Evolutionary conservation across 1,284 basidiomycete species (phyloP).

Genomic region (Ganoderma sinense): DNA sequence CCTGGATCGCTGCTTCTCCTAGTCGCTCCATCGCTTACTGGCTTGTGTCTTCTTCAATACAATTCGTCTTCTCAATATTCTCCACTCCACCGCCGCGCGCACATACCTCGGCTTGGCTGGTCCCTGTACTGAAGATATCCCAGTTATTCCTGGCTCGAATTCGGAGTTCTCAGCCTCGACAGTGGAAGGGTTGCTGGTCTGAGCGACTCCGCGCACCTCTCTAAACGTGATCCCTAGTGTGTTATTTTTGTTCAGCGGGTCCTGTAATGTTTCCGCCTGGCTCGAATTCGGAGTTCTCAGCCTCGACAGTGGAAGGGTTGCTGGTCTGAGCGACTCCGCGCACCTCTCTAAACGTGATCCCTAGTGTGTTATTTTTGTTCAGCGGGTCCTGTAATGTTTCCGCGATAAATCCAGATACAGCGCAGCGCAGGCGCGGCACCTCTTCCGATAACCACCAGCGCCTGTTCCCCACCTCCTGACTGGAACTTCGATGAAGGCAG

Average conservation of each 20-base stretch:
- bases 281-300: not conserved
- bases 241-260: not conserved
- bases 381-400: not conserved
- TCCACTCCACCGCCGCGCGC: constrained; percentile 1
- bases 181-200: not conserved
- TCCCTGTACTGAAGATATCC: not conserved
- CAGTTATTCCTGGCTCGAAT: not conserved
- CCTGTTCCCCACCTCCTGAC: not conserved
- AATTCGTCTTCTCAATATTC: not conserved
- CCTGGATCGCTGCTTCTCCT: constrained; percentile 1
- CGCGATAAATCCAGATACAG: not conserved
- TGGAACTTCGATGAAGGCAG: not conserved
- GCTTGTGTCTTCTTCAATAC: not conserved
- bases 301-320: not conserved
- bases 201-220: not conserved
- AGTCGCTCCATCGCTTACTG: not conserved
- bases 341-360: not conserved
- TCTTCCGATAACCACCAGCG: constrained; percentile 5
- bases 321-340: not conserved
- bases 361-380: not conserved
- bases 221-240: not conserved
- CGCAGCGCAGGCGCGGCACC: not conserved
- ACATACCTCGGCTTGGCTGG: not conserved
- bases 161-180: not conserved
- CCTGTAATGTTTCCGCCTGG: too few species aligned